A percentile compares a stretch with the other conserved stretches of the same genome.
Conservation (phyloP, 2,329 filamentous ascomycete genomes). For the Rhexocercosporidium sp. region DNA sequence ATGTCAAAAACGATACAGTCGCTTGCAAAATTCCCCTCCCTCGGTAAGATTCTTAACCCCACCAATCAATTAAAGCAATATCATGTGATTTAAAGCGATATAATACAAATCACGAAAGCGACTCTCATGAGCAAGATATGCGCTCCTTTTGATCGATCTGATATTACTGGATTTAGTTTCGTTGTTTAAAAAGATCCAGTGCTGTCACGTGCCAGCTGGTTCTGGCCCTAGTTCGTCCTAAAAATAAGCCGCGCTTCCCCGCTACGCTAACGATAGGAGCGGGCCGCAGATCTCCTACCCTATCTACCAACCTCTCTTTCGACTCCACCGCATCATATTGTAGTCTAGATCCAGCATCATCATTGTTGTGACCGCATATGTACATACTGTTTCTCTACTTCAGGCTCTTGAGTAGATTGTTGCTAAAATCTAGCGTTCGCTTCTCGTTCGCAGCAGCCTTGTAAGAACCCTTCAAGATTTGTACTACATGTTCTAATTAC, state of each 20-base stretch:
- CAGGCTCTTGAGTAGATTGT: neutral
- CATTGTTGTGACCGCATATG: neutral
- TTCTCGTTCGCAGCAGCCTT: conserved; percentile 3
- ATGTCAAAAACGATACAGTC: no score
- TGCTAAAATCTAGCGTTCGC: neutral
- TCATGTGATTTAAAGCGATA: neutral
- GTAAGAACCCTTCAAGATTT: conserved; percentile 5
- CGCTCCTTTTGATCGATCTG: neutral
- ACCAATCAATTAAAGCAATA: neutral
- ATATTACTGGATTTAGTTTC: neutral
- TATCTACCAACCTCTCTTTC: neutral
- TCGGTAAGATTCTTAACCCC: neutral
- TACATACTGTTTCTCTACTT: neutral
- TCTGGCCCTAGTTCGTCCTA: neutral
- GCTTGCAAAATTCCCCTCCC: neutral
- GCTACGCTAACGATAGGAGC: conserved; percentile 1
- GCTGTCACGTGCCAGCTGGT: neutral
- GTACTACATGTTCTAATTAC: neutral
- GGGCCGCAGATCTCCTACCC: neutral
- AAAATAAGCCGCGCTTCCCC: conserved; percentile 12
- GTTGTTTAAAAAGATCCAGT: neutral
- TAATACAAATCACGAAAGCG: neutral
- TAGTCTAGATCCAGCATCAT: neutral
- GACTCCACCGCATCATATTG: neutral
- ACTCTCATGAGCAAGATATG: neutral